Conservation (phyloP, 805 yeast species). For the Yarrowia deformans region DNA sequence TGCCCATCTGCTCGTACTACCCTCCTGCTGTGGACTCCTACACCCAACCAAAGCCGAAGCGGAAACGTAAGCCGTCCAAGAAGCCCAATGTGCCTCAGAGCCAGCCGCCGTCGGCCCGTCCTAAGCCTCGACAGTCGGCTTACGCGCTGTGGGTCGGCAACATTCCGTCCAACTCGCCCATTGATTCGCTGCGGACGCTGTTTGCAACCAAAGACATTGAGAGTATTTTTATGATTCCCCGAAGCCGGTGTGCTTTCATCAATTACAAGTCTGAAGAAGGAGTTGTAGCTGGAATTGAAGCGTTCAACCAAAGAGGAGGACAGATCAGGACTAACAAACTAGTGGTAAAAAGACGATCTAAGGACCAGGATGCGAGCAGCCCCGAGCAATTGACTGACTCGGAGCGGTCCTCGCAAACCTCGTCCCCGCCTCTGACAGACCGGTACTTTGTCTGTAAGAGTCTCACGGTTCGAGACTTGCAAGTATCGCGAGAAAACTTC, state of each 20-base stretch:
- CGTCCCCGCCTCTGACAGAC: conserved; percentile 40
- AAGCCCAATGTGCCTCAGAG: conserved; percentile 5
- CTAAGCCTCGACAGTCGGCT: conserved; percentile 29
- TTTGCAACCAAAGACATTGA: conserved; percentile 52
- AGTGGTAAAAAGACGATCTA: conserved; percentile 45
- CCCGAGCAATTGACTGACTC: conserved; percentile 32
- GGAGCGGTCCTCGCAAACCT: conserved; percentile 19
- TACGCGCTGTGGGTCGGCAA: conserved; percentile 59
- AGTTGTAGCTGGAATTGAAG: conserved; percentile 48
- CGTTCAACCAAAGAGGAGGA: conserved; percentile 47
- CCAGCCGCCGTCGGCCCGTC: not conserved
- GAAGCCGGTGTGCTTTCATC: conserved; percentile 55
- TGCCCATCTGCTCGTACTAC: conserved; percentile 30
- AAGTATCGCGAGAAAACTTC: conserved; percentile 49
- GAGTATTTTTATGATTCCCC: conserved; percentile 52
- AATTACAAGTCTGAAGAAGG: conserved; percentile 50
- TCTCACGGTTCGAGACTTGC: conserved; percentile 52
- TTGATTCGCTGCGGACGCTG: conserved; percentile 50
- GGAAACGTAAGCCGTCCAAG: conserved; percentile 17
- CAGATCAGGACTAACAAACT: conserved; percentile 50
- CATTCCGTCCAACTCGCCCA: conserved; percentile 50
- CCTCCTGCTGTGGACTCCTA: conserved; percentile 49
- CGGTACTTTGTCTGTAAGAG: conserved; percentile 54
- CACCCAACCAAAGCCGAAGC: conserved; percentile 44
- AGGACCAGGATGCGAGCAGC: conserved; percentile 25